phyloP scores from a whole-genome alignment of 2,329 filamentous ascomycete species.

The Exophiala aquamarina region DNA sequence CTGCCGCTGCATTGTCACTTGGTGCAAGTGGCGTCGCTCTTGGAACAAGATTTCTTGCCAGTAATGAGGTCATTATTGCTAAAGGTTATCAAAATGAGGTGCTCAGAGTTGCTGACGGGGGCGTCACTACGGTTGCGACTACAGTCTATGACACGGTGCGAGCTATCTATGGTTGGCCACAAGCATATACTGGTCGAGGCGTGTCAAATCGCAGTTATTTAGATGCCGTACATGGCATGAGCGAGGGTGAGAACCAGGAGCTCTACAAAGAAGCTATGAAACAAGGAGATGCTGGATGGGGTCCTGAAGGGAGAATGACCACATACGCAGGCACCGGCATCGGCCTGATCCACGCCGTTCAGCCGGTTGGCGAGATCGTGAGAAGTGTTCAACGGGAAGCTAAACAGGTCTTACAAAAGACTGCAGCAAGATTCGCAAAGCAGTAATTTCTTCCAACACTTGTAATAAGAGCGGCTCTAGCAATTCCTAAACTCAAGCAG shows the following conservation, averaged over 20 bases:
- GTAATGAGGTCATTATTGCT: constrained; percentile 48
- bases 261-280: constrained; percentile 50
- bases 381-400: constrained; percentile 24
- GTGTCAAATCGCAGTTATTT: constrained; percentile 56
- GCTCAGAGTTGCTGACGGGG: constrained; percentile 52
- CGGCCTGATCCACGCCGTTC: constrained; percentile 55
- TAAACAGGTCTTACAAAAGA: constrained; percentile 16
- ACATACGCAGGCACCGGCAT: constrained; percentile 64
- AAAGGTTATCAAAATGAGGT: constrained; percentile 53
- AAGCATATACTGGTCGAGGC: constrained; percentile 57
- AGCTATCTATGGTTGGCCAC: constrained; percentile 60
- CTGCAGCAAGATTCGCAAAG: constrained; percentile 11
- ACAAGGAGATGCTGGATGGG: constrained; percentile 55
- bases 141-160: constrained; percentile 56
- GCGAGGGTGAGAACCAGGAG: constrained; percentile 41
- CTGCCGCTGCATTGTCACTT: constrained; percentile 50
- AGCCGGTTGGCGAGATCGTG: constrained; percentile 53
- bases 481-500: no score
- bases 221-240: constrained; percentile 40
- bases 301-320: constrained; percentile 55
- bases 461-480: no score
- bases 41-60: constrained; percentile 64
- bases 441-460: not conserved
- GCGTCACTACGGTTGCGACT: constrained; percentile 49
- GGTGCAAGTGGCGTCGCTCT: constrained; percentile 58